Conservation (phyloP, 2,329 filamentous ascomycete genomes). For the Ophiocordyceps camponoti-rufipedis region DNA sequence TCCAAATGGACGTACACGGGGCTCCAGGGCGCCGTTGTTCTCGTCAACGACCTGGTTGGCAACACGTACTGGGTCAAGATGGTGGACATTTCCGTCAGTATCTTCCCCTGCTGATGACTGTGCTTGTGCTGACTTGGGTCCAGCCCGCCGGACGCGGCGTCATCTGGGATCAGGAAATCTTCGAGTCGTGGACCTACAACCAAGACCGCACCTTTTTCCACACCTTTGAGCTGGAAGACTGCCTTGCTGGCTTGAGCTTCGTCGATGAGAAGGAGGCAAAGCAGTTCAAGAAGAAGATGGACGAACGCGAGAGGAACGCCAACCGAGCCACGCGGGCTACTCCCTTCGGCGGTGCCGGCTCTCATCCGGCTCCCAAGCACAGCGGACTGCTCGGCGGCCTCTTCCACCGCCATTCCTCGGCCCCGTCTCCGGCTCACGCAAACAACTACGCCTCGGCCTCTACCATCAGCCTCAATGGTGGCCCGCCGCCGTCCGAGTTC, state of each 20-base stretch:
- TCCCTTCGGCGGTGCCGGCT: constrained; percentile 42
- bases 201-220: constrained; percentile 97
- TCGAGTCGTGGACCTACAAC: constrained; percentile 87
- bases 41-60: constrained; percentile 86
- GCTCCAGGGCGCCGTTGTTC: constrained; percentile 75
- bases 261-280: constrained; percentile 95
- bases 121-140: neutral
- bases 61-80: constrained; percentile 96
- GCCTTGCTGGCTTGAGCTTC: constrained; percentile 77
- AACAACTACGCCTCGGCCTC: constrained; percentile 26
- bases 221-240: constrained; percentile 89
- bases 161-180: constrained; percentile 96
- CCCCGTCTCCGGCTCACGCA: constrained; percentile 32
- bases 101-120: neutral
- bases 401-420: constrained; percentile 43
- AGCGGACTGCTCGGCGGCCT: constrained; percentile 37
- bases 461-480: constrained; percentile 27
- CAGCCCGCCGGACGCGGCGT: constrained; percentile 57
- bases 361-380: constrained; percentile 20
- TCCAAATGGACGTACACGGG: constrained; percentile 88
- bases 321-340: constrained; percentile 71
- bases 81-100: constrained; percentile 74
- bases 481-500: constrained; percentile 33
- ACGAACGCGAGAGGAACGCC: constrained; percentile 88
- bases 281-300: constrained; percentile 94